These are phyloP conservation scores for Phytophthora melonis DNA, from an alignment of 352 stramenopile genomes.

Conservation along the genomic window DNA sequence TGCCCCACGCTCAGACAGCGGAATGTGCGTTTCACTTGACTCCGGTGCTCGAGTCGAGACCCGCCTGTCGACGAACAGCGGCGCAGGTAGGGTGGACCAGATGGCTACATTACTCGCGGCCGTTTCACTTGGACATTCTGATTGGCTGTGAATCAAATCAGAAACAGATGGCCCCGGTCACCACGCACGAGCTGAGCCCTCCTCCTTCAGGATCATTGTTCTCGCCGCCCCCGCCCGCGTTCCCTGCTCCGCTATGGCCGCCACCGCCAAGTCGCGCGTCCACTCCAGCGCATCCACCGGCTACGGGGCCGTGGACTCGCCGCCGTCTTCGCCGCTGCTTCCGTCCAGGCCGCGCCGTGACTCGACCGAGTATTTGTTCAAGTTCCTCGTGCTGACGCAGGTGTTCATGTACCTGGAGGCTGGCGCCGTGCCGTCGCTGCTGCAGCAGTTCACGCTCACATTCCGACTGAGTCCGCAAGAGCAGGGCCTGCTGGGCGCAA, in stretches of 20 bases:
- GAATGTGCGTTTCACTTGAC: background rate
- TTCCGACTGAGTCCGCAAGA: conserved; percentile 82
- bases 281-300: conserved; percentile 28
- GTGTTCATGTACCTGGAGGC: conserved; percentile 91
- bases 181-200: background rate
- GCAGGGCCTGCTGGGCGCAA: conserved; percentile 80
- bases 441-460: conserved; percentile 84
- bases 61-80: too few species aligned
- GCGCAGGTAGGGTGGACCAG: background rate
- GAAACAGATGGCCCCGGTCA: background rate
- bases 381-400: conserved; percentile 86
- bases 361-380: conserved; percentile 79
- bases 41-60: background rate
- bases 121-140: conserved; percentile 7
- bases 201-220: background rate
- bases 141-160: conserved; percentile 13
- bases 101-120: conserved; percentile 23
- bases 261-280: conserved; percentile 31
- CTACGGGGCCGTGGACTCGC: conserved; percentile 40
- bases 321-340: conserved; percentile 25
- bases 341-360: conserved; percentile 13
- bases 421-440: conserved; percentile 82
- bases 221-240: background rate
- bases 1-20: background rate
- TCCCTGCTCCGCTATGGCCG: conserved; percentile 24